Percentiles rank a stretch among this genome's conserved stretches.
Evolutionary conservation across 2,329 filamentous ascomycete genomes (phyloP).

Genomic region (Colletotrichum sp.): DNA sequence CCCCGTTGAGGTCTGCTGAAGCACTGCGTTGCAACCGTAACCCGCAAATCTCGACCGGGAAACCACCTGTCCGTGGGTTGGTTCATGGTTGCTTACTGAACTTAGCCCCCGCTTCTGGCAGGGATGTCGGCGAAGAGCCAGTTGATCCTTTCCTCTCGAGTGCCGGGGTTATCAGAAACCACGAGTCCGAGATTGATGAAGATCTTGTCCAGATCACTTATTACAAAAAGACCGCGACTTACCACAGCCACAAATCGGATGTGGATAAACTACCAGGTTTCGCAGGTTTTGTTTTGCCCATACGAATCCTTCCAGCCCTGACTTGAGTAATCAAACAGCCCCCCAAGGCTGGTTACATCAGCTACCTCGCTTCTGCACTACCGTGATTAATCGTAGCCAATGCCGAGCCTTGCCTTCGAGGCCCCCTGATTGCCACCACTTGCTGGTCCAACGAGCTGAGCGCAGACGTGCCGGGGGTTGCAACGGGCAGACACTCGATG

Average conservation of each 20-base stretch:
- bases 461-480: background rate
- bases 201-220: background rate
- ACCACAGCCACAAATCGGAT: background rate
- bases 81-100: background rate
- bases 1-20: background rate
- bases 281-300: background rate
- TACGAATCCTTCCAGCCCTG: background rate
- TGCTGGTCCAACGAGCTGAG: background rate
- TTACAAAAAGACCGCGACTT: background rate
- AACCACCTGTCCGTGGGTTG: background rate
- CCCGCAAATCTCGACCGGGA: background rate
- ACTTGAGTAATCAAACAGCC: background rate
- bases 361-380: background rate
- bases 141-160: background rate
- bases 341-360: background rate
- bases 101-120: background rate
- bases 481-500: background rate
- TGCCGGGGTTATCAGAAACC: background rate
- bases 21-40: background rate
- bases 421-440: background rate
- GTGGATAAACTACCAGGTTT: background rate
- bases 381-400: background rate
- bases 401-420: background rate
- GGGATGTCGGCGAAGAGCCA: background rate
- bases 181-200: background rate